phyloP scores from a whole-genome alignment of 2,329 filamentous ascomycete genomes.

The Calonectria hongkongensis region DNA sequence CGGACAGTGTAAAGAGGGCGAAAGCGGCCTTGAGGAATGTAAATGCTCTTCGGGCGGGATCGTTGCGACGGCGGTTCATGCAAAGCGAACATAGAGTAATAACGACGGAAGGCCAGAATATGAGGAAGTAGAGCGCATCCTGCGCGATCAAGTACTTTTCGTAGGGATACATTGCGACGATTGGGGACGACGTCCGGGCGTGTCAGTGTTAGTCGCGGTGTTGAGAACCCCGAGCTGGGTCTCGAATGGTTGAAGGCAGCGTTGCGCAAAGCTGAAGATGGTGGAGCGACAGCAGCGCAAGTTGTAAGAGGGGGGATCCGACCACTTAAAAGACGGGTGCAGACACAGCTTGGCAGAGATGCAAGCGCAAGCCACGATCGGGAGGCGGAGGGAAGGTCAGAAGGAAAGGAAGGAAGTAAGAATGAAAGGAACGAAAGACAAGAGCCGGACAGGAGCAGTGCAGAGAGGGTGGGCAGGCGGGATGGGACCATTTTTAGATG shows the following conservation, averaged over 20 bases:
- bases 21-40: slow-evolving; percentile 52
- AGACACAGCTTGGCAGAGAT: background rate
- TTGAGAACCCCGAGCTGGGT: slow-evolving; percentile 7
- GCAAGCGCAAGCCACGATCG: background rate
- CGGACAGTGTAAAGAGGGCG: slow-evolving; percentile 52
- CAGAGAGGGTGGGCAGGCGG: slow-evolving; percentile 22
- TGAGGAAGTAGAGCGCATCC: slow-evolving; percentile 42
- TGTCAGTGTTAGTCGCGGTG: background rate
- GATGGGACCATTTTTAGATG: slow-evolving; percentile 38
- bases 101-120: slow-evolving; percentile 44
- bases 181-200: background rate
- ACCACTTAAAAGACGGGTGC: slow-evolving; percentile 9
- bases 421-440: background rate
- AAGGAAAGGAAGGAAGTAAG: slow-evolving; percentile 6
- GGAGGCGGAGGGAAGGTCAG: background rate
- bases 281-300: background rate
- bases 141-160: slow-evolving; percentile 41
- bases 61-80: slow-evolving; percentile 46
- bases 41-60: slow-evolving; percentile 52
- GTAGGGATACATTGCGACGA: background rate
- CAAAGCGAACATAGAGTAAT: slow-evolving; percentile 51
- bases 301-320: background rate
- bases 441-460: background rate
- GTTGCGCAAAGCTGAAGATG: background rate
- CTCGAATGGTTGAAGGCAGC: background rate